Conservation (phyloP, 1,139 yeast species). For the Hansenula anomala region DNA sequence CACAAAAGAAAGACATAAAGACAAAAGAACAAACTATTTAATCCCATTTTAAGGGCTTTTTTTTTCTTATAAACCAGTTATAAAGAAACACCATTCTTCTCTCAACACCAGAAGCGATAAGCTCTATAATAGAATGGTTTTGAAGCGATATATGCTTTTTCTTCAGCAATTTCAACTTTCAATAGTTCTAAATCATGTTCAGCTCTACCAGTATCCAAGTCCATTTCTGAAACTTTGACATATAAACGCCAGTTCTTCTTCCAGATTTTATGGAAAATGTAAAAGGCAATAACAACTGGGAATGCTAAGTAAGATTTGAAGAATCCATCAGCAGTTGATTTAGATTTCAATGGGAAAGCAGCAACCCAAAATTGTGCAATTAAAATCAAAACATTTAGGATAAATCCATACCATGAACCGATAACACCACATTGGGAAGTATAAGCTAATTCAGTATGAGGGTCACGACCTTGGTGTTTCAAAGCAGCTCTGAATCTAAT, state of each 20-base stretch:
- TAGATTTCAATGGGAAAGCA: constrained; percentile 53
- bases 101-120: constrained; percentile 53
- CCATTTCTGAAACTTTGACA: constrained; percentile 47
- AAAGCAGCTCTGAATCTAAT: constrained; percentile 57
- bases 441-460: constrained; percentile 43
- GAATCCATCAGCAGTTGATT: constrained; percentile 41
- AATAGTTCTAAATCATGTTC: constrained; percentile 60
- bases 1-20: no score
- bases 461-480: constrained; percentile 42
- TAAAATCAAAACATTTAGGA: constrained; percentile 40
- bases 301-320: constrained; percentile 56
- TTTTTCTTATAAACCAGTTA: no score
- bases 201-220: constrained; percentile 65
- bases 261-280: constrained; percentile 48
- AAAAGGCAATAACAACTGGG: constrained; percentile 51
- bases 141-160: constrained; percentile 47
- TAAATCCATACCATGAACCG: constrained; percentile 43
- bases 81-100: no score
- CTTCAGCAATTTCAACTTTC: constrained; percentile 64
- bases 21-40: no score
- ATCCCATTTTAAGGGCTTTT: no score
- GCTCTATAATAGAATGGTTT: constrained; percentile 51
- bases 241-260: constrained; percentile 45
- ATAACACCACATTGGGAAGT: constrained; percentile 45
- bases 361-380: constrained; percentile 64